Base-by-base conservation (phyloP, 352 stramenopile genomes). In the Globisporangium alternatum region DNA sequence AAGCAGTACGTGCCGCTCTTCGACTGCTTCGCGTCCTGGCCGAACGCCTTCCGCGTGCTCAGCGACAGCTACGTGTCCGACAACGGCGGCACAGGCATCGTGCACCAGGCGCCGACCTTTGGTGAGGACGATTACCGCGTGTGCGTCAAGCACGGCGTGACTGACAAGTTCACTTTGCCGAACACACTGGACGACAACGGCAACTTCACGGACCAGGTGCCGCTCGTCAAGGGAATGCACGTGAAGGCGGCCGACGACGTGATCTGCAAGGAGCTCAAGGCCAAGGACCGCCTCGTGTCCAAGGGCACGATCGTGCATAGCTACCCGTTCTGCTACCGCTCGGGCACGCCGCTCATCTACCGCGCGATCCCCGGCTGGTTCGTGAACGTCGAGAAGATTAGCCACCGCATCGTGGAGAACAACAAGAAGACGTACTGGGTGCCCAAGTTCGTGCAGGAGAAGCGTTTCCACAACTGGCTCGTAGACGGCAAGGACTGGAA, bases 111-210 rank as follows among this genome's bases (percentile, higher is more conserved):
- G 8, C 97, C 98, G 3, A 98, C 97, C 6, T 99, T 99, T 72
- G 98, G 98, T 86, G 98, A 99, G 74, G 98, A 99, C 74, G 98
- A 99, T 98, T 99, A 99, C 87, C 95, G 98, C 51, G 98, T 99
- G 35, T 99, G 98, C 68, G 77, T 99, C 48, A 93, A 89, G 41
- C 80, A 99, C 65, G 91, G 88, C 28, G 86, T 99, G 55, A 92
- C 98, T 49, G 80, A 93, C 56, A 99, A 99, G 78, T 97, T 97
- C 56, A 81, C 80, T 25, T 69, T 99, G 49, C 97, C 97, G 22
- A 98, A 98, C 71, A 96, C 98, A 53, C 87, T 99, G 9, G 97
- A 99, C 76, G 89, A 91, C 56, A 98, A 99, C 72, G 98, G 97
- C 30, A 69, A 88, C 49, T 99, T 99, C 71, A 99, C 93, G 8